phyloP scores from a whole-genome alignment of 2,329 filamentous ascomycete species.

The Claviceps quebecensis region DNA sequence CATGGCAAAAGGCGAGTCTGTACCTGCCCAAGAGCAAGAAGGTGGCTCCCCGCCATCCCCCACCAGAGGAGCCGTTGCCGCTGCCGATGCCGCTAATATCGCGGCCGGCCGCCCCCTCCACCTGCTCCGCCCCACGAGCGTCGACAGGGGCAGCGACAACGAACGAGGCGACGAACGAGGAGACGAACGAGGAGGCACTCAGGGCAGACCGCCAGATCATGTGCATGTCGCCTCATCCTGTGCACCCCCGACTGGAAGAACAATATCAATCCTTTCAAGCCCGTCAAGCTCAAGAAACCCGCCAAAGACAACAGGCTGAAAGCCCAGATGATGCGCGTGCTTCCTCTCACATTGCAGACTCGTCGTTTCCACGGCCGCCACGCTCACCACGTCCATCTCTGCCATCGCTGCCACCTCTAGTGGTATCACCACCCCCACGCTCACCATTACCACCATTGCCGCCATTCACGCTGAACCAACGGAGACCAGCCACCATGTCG shows the following conservation, averaged over 20 bases:
- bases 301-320: background rate
- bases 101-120: background rate
- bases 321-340: conserved; percentile 16
- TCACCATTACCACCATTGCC: background rate
- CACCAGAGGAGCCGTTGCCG: background rate
- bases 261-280: conserved; percentile 17
- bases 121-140: background rate
- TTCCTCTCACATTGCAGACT: conserved; percentile 23
- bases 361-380: conserved; percentile 5
- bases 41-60: background rate
- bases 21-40: conserved; percentile 5
- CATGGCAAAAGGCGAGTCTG: conserved; percentile 12
- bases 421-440: background rate
- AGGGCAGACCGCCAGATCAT: background rate
- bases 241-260: conserved; percentile 10
- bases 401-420: background rate
- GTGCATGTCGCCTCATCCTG: conserved; percentile 11
- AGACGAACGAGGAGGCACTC: background rate
- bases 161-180: background rate
- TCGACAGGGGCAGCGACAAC: background rate
- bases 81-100: background rate
- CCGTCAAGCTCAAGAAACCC: background rate
- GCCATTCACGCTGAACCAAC: conserved; percentile 10
- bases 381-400: conserved; percentile 3
- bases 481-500: conserved; percentile 11